Evolutionary conservation across 768 basidiomycete species (phyloP).

Genomic region (Naganishia vaughanmartiniae): DNA sequence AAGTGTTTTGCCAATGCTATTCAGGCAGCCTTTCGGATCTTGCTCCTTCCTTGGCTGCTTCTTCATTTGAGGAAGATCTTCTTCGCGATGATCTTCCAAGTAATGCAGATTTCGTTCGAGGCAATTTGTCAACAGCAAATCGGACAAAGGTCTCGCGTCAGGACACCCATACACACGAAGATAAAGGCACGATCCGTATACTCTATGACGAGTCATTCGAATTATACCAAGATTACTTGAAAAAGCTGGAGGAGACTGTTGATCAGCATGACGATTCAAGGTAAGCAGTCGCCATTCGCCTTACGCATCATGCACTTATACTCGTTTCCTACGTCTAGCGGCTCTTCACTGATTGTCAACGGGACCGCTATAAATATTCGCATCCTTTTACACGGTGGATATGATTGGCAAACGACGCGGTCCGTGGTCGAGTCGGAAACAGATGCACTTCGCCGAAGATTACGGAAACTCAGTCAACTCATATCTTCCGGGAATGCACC

Average conservation of each 20-base stretch:
- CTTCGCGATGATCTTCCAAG: conserved; percentile 85
- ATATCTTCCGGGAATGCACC: conserved; percentile 78
- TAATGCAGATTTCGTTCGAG: conserved; percentile 82
- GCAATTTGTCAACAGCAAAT: conserved; percentile 57
- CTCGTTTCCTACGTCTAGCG: not conserved
- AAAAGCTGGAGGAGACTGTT: not conserved
- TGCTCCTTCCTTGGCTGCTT: conserved; percentile 9
- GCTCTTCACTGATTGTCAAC: not conserved
- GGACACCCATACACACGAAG: conserved; percentile 55
- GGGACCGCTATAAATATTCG: conserved; percentile 52
- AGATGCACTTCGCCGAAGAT: conserved; percentile 76
- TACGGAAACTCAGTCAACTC: conserved; percentile 86
- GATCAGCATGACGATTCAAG: not conserved
- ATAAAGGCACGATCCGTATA: conserved; percentile 83
- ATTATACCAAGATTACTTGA: conserved; percentile 64
- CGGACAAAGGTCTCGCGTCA: not conserved
- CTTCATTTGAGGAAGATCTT: conserved; percentile 70
- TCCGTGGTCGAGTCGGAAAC: conserved; percentile 82
- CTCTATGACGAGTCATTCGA: conserved; percentile 65
- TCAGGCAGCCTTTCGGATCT: conserved; percentile 13
- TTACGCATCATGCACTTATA: not conserved
- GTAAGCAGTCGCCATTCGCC: not conserved
- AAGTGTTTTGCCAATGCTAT: conserved; percentile 55
- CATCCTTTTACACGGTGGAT: conserved; percentile 83
- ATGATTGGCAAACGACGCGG: conserved; percentile 86